Base-by-base conservation (phyloP, 805 yeast species). In the Metschnikowia rubicola region DNA sequence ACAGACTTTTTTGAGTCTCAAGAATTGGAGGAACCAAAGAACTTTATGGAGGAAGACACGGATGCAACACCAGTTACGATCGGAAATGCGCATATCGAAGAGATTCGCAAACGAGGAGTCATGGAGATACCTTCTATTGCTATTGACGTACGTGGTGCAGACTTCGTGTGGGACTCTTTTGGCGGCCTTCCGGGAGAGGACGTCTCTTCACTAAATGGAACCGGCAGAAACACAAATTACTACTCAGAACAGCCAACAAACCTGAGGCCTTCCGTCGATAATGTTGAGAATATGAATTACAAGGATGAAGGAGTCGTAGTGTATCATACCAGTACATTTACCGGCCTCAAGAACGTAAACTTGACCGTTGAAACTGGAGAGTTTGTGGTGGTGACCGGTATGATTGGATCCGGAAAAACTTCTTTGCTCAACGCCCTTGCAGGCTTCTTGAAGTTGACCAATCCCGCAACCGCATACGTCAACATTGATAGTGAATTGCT, bases 331-430 rank as follows among this genome's bases (percentile, higher is more conserved):
- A 30, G 4, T 13, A 21, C 44, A 37, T 71, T 70, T 55, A 61
- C 62, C 10, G 75, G 76, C 8, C 63, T 72, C 34, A 35, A 52
- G 11, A 59, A 71, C 44, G 57, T 72, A 35, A 64, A 66, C 50
- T 60, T 72, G 45, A 43, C 54, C 4, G 52, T 72, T 37, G 54
- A 57, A 26, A 55, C 51, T 35, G 64, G 64, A 17, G 75, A 71
- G 50, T 72, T 72, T 51, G 61, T 72, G 37, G 70, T 71, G 30
- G 61, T 72, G 28, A 70, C 75, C 17, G 77, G 77, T 29, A 61
- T 63, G 37, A 71, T 71, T 51, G 77, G 77, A 13, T 63, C 73
- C 6, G 77, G 77, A 41, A 72, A 72, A 53, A 59, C 75, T 1
- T 69, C 76, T 2, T 61, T 72, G 34, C 63, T 72, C 41, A 59